phyloP scores from a whole-genome alignment of 306 rosid genomes.

The Quercus wislizeni region DNA sequence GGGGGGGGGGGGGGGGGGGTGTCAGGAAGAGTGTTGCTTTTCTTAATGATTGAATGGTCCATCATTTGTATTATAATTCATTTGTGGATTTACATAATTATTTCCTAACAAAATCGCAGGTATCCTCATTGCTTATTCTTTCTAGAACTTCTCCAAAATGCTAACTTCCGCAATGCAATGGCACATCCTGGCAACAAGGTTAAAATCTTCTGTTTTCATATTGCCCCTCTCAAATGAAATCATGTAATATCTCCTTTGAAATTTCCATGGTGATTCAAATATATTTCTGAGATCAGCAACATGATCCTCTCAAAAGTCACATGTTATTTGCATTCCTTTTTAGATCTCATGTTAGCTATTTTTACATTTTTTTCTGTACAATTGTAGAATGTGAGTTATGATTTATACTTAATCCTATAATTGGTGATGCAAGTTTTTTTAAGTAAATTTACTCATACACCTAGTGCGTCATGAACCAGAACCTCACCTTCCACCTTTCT shows the following conservation, averaged over 20 bases:
- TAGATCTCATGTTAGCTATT: background rate
- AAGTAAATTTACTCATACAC: no score
- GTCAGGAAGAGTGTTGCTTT: background rate
- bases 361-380: background rate
- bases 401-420: no score
- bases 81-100: background rate
- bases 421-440: no score
- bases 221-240: background rate
- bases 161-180: slow-evolving; percentile 90
- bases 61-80: background rate
- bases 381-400: background rate
- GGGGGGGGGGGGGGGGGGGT: no score
- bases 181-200: slow-evolving; percentile 97
- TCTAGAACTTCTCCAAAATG: slow-evolving; percentile 92
- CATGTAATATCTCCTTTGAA: background rate
- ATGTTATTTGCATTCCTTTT: slow-evolving; percentile 6
- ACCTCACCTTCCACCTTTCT: background rate
- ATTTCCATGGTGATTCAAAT: background rate
- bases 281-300: background rate
- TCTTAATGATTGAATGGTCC: background rate
- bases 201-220: background rate
- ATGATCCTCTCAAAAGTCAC: background rate
- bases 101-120: slow-evolving; percentile 42
- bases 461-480: background rate
- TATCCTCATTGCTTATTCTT: slow-evolving; percentile 93